phyloP scores from a whole-genome alignment of 1,284 basidiomycete species.

The Gymnopus androsaceus region DNA sequence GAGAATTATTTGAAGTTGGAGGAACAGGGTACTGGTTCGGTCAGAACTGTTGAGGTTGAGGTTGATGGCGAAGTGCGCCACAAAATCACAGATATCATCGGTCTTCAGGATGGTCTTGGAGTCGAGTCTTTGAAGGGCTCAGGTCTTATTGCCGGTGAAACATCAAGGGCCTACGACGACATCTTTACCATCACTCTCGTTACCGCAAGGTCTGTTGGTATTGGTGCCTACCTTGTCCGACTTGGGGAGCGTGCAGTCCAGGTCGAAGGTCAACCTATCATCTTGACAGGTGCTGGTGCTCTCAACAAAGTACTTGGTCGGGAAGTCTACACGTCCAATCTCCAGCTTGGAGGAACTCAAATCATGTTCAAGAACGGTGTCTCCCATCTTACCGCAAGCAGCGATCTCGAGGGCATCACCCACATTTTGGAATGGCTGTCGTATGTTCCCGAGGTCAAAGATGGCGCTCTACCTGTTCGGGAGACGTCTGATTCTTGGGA shows the following conservation, averaged over 20 bases:
- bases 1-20: conserved; percentile 84
- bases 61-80: conserved; percentile 86
- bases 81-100: conserved; percentile 96
- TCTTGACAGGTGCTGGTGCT: conserved; percentile 95
- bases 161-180: conserved; percentile 96
- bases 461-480: conserved; percentile 77
- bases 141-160: conserved; percentile 98
- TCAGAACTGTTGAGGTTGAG: conserved; percentile 84
- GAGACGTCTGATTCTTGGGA: conserved; percentile 84
- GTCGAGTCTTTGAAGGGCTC: conserved; percentile 96
- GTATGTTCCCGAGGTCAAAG: conserved; percentile 85
- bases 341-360: conserved; percentile 98
- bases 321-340: conserved; percentile 98
- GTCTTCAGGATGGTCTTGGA: conserved; percentile 95
- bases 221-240: conserved; percentile 98
- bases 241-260: conserved; percentile 98
- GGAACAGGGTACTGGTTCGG: conserved; percentile 76
- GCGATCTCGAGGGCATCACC: conserved; percentile 92
- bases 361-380: conserved; percentile 99
- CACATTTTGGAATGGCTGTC: conserved; percentile 96
- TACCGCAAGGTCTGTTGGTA: conserved; percentile 97
- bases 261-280: conserved; percentile 99
- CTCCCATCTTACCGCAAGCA: conserved; percentile 92
- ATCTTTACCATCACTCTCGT: conserved; percentile 99
- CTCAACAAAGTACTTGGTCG: conserved; percentile 99